Evolutionary conservation across 257 asterid species (phyloP).

Genomic region (Nicotiana undulata): DNA sequence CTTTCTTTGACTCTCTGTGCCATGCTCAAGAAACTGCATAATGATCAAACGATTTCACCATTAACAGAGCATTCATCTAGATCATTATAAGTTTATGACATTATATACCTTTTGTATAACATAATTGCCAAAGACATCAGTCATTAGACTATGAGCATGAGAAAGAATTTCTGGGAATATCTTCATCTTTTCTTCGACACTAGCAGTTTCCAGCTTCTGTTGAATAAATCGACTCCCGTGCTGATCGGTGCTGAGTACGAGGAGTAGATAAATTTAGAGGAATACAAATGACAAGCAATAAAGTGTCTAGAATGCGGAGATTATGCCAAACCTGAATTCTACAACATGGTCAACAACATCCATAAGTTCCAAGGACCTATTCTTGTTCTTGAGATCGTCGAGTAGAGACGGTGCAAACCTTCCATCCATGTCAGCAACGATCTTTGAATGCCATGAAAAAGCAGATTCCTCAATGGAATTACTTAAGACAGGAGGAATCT

Average conservation of each 20-base stretch:
- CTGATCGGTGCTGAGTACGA: slow-evolving; percentile 65
- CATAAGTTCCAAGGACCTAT: slow-evolving; percentile 55
- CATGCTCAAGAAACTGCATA: slow-evolving; percentile 83
- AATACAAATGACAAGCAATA: neutral
- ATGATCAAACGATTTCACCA: slow-evolving; percentile 1
- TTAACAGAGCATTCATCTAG: neutral
- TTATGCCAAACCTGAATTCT: slow-evolving; percentile 60
- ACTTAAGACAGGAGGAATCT: slow-evolving; percentile 22
- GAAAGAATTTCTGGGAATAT: slow-evolving; percentile 58
- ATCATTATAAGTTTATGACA: neutral
- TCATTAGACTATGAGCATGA: slow-evolving; percentile 64
- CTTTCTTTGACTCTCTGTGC: slow-evolving; percentile 60
- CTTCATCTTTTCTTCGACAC: slow-evolving; percentile 56
- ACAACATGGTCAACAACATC: slow-evolving; percentile 59
- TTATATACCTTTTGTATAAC: slow-evolving; percentile 80
- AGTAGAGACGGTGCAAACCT: slow-evolving; percentile 36
- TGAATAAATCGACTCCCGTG: slow-evolving; percentile 90
- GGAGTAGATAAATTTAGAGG: too few relatives aligned
- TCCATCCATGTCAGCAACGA: slow-evolving; percentile 32
- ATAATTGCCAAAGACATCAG: slow-evolving; percentile 86
- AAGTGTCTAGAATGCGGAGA: neutral
- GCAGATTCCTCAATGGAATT: slow-evolving; percentile 30
- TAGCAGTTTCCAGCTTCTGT: slow-evolving; percentile 83
- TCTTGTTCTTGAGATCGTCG: slow-evolving; percentile 58
- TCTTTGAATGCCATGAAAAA: slow-evolving; percentile 27